Percentiles rank a stretch among this genome's conserved stretches.
Conservation (phyloP, 805 yeast species). For the Suhomyces sp. region DNA sequence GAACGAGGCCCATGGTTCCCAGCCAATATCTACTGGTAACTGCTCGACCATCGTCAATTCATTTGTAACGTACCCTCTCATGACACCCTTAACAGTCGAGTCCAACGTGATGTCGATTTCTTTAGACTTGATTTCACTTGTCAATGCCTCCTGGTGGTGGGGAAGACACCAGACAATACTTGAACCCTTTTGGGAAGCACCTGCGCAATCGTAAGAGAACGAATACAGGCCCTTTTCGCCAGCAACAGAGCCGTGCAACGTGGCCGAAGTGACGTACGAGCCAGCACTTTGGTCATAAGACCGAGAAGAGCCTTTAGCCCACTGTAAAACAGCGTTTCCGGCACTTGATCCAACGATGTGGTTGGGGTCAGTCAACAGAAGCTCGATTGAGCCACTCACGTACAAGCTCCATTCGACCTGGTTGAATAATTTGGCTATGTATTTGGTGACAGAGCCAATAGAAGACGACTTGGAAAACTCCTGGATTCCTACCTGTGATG, state of each 20-base stretch:
- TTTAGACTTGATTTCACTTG: constrained; percentile 19
- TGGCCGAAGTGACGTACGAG: constrained; percentile 49
- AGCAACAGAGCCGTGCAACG: constrained; percentile 30
- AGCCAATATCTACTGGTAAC: constrained; percentile 40
- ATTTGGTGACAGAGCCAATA: constrained; percentile 46
- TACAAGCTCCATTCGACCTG: constrained; percentile 67
- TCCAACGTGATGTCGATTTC: constrained; percentile 39
- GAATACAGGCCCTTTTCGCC: constrained; percentile 26
- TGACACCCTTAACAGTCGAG: constrained; percentile 49
- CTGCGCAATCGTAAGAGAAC: constrained; percentile 28
- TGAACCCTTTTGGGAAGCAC: constrained; percentile 21
- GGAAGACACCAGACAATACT: constrained; percentile 51
- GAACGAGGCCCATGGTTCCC: constrained; percentile 59
- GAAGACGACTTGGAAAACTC: constrained; percentile 35
- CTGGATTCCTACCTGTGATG: constrained; percentile 65
- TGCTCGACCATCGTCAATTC: constrained; percentile 40
- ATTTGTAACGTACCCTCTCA: constrained; percentile 43
- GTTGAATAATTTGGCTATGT: constrained; percentile 51
- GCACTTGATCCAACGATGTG: constrained; percentile 43
- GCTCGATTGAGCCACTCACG: constrained; percentile 37
- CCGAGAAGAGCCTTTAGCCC: constrained; percentile 23
- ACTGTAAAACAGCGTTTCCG: constrained; percentile 33
- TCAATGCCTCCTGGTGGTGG: constrained; percentile 45
- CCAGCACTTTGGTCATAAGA: constrained; percentile 64
- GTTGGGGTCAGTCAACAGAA: constrained; percentile 30